A percentile compares a stretch with the other conserved stretches of the same genome.
Evolutionary conservation across 345 rosid genomes (phyloP).

Genomic region (Kernera saxatilis): DNA sequence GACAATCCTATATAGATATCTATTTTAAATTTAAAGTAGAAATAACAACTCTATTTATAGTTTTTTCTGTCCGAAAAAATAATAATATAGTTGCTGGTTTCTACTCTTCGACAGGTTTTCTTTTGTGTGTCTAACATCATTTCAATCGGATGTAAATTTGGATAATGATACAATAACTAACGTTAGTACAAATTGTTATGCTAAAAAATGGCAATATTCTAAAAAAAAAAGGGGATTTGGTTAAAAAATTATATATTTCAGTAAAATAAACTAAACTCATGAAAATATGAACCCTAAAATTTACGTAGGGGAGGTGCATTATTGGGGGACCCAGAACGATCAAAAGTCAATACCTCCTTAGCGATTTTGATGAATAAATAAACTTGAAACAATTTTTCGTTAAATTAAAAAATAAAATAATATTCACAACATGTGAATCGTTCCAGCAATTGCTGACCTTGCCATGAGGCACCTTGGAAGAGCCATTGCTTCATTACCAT

Average conservation of each 20-base stretch:
- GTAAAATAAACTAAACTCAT: neutral
- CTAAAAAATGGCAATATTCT: too few relatives aligned
- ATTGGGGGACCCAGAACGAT: slow-evolving; percentile 23
- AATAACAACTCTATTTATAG: neutral
- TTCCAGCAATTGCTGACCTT: slow-evolving; percentile 30
- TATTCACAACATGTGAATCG: slow-evolving; percentile 27
- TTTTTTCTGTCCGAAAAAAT: neutral
- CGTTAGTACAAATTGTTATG: neutral
- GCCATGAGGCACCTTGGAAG: slow-evolving; percentile 16
- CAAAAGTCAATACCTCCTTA: slow-evolving; percentile 24
- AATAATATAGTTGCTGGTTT: neutral
- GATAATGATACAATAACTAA: too few relatives aligned
- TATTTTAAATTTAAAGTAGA: too few relatives aligned
- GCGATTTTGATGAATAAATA: neutral
- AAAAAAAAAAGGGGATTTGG: neutral
- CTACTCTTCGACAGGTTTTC: too few relatives aligned
- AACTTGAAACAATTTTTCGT: slow-evolving; percentile 2
- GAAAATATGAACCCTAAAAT: neutral
- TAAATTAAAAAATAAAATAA: neutral
- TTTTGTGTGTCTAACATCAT: too few relatives aligned
- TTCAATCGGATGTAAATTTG: too few relatives aligned
- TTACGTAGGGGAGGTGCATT: slow-evolving; percentile 24
- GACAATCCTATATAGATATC: too few relatives aligned
- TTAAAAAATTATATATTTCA: too few relatives aligned
- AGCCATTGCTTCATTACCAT: slow-evolving; percentile 22